Evolutionary conservation across 2,329 filamentous ascomycete species (phyloP).

Genomic region (Aaosphaeria arxii): DNA sequence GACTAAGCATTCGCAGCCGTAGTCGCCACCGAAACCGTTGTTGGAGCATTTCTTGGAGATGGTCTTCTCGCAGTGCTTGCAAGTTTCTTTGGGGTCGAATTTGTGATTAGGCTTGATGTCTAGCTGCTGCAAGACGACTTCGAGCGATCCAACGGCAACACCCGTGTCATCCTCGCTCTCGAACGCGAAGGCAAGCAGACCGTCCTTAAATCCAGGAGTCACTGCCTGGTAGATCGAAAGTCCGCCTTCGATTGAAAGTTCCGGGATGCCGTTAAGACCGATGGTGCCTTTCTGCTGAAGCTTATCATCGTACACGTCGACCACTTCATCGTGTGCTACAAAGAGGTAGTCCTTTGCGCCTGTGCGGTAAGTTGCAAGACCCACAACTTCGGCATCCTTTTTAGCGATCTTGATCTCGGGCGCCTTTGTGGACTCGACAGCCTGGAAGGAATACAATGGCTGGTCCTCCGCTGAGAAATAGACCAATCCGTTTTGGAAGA

Average conservation of each 20-base stretch:
- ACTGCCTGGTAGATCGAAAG: slow-evolving; percentile 21
- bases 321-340: slow-evolving; percentile 18
- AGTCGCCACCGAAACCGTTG: slow-evolving; percentile 12
- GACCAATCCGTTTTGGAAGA: slow-evolving; percentile 15
- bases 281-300: slow-evolving; percentile 15
- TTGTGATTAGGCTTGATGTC: slow-evolving; percentile 15
- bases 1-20: slow-evolving; percentile 20
- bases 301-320: slow-evolving; percentile 20
- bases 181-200: slow-evolving; percentile 22
- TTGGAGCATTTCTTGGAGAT: slow-evolving; percentile 18
- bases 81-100: slow-evolving; percentile 15
- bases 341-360: slow-evolving; percentile 18
- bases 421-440: slow-evolving; percentile 14
- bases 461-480: slow-evolving; percentile 26
- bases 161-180: slow-evolving; percentile 23
- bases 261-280: slow-evolving; percentile 15
- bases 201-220: slow-evolving; percentile 9
- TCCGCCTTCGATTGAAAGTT: slow-evolving; percentile 24
- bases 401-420: slow-evolving; percentile 14
- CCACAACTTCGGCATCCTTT: slow-evolving; percentile 16
- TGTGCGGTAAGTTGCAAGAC: slow-evolving; percentile 19
- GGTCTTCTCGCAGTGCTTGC: slow-evolving; percentile 12
- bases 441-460: slow-evolving; percentile 28
- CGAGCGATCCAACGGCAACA: slow-evolving; percentile 18
- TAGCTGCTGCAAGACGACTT: slow-evolving; percentile 9